Conservation (phyloP, 345 rosid genomes). For the Nephelium lappaceum region DNA sequence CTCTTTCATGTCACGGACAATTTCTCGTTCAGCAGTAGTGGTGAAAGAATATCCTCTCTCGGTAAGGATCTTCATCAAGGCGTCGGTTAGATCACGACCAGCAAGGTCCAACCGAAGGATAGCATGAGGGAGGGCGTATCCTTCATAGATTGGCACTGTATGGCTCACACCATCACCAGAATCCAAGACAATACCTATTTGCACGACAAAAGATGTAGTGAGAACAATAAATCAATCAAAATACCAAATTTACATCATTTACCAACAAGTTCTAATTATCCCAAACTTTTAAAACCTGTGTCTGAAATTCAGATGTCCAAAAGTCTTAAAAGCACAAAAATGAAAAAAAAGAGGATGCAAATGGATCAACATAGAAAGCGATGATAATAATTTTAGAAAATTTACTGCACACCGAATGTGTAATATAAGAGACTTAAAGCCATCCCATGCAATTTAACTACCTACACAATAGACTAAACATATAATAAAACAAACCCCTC, state of each 20-base stretch:
- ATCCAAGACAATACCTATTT: constrained; percentile 56
- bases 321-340: background rate
- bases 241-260: background rate
- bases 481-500: too few species aligned
- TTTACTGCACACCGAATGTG: background rate
- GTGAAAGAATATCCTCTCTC: constrained; percentile 62
- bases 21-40: constrained; percentile 60
- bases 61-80: constrained; percentile 56
- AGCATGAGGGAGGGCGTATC: constrained; percentile 58
- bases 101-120: constrained; percentile 55
- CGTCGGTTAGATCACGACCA: constrained; percentile 58
- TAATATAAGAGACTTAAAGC: background rate
- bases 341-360: background rate
- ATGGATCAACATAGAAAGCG: background rate
- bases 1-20: constrained; percentile 60
- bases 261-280: background rate
- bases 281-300: background rate
- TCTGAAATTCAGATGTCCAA: background rate
- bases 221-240: background rate
- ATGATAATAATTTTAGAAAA: background rate
- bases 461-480: background rate
- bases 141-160: constrained; percentile 58
- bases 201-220: background rate
- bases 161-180: constrained; percentile 60
- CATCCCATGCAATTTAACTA: background rate